phyloP scores from a whole-genome alignment of 1,284 basidiomycete species.

The Austroboletus novae-zelandiae region DNA sequence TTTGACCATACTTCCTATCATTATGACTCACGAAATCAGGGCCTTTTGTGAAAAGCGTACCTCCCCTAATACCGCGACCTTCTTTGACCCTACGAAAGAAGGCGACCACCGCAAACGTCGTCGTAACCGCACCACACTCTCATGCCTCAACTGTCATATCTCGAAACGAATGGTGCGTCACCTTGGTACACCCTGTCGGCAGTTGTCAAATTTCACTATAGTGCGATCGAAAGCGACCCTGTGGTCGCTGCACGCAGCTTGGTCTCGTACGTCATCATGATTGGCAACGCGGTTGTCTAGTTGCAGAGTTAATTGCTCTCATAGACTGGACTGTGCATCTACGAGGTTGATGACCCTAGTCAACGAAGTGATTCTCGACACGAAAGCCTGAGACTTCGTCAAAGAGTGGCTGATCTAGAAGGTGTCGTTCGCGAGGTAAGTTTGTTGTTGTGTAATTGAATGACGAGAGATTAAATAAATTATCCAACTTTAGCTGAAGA shows the following conservation, averaged over 20 bases:
- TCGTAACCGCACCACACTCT: slow-evolving; percentile 64
- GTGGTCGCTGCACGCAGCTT: slow-evolving; percentile 71
- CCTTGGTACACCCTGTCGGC: background rate
- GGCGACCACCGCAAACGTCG: slow-evolving; percentile 55
- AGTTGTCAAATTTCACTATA: slow-evolving; percentile 22
- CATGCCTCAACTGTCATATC: slow-evolving; percentile 68
- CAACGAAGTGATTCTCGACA: slow-evolving; percentile 52
- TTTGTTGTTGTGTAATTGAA: background rate
- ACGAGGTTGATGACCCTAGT: slow-evolving; percentile 78
- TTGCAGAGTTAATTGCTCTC: slow-evolving; percentile 4
- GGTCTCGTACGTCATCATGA: slow-evolving; percentile 49
- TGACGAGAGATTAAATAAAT: slow-evolving; percentile 3
- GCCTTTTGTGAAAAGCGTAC: slow-evolving; percentile 28
- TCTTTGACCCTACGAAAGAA: slow-evolving; percentile 24
- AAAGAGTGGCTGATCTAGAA: slow-evolving; percentile 79
- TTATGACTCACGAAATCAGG: slow-evolving; percentile 28
- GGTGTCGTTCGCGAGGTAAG: slow-evolving; percentile 75
- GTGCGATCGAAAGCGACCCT: slow-evolving; percentile 73
- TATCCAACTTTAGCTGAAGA: slow-evolving; percentile 47
- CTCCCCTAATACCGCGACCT: slow-evolving; percentile 10
- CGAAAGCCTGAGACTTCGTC: slow-evolving; percentile 65
- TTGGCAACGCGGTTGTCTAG: background rate
- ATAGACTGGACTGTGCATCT: slow-evolving; percentile 79
- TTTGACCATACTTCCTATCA: background rate
- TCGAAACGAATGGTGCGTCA: slow-evolving; percentile 78